Conservation (phyloP, 2,329 filamentous ascomycete genomes). For the Lasiodiplodia sp. region DNA sequence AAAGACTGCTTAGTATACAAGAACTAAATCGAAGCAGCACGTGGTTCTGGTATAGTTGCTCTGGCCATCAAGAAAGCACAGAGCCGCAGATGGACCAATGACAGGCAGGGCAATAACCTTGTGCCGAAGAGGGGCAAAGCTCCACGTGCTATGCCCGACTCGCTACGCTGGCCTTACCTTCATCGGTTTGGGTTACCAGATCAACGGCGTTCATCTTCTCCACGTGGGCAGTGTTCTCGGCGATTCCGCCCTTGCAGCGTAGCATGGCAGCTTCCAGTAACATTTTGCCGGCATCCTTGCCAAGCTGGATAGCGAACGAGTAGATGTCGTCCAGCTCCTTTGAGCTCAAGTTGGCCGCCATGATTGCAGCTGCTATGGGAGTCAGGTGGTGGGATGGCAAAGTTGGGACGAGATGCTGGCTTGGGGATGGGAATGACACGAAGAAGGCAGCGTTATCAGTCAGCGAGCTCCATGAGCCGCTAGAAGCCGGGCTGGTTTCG, state of each 20-base stretch:
- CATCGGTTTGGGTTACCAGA: conserved; percentile 78
- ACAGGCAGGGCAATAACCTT: neutral
- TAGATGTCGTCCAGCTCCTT: conserved; percentile 58
- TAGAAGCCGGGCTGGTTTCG: conserved; percentile 2
- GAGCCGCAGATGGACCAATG: conserved; percentile 6
- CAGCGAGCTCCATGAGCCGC: conserved; percentile 2
- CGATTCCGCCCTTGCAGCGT: conserved; percentile 55
- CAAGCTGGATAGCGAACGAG: conserved; percentile 73
- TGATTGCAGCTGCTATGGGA: neutral
- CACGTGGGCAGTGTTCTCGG: conserved; percentile 50
- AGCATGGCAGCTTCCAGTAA: conserved; percentile 69
- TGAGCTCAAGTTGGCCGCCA: conserved; percentile 5
- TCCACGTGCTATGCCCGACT: conserved; percentile 4
- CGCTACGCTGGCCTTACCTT: conserved; percentile 57
- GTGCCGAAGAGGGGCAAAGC: conserved; percentile 8
- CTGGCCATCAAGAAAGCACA: neutral
- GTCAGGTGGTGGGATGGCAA: neutral
- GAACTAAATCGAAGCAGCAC: neutral
- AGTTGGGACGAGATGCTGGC: neutral
- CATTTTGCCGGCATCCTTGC: conserved; percentile 72
- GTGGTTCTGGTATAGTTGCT: too few species aligned
- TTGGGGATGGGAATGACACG: conserved; percentile 1
- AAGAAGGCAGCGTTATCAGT: conserved; percentile 8
- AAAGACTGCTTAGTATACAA: conserved; percentile 30
- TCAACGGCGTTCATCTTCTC: conserved; percentile 81